Percentiles rank a stretch among this genome's conserved stretches.
These are phyloP conservation scores for Paraphoma sp. DNA, from an alignment of 2,329 filamentous ascomycete genomes.

Conservation along the genomic window DNA sequence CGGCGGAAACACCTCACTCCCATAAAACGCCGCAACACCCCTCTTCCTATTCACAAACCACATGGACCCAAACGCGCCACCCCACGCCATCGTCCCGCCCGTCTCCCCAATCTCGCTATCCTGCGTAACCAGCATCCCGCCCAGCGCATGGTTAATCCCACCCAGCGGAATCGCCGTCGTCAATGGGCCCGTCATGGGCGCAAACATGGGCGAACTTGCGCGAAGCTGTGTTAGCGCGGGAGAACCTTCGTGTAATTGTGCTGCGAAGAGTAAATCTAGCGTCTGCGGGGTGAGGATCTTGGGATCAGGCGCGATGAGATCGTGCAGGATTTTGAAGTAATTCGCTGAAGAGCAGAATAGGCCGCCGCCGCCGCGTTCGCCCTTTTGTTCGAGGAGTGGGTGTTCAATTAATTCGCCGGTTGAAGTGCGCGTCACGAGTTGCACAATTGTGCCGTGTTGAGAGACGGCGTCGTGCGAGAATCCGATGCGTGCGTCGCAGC, in stretches of 20 bases:
- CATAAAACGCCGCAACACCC: constrained; percentile 21
- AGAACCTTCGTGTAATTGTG: not conserved
- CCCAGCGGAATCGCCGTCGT: not conserved
- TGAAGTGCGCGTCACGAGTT: not conserved
- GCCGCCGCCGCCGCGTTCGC: constrained; percentile 15
- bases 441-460: not conserved
- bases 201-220: constrained; percentile 2
- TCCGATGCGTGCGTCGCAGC: constrained; percentile 4
- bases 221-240: constrained; percentile 1
- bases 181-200: constrained; percentile 15
- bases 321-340: constrained; percentile 7
- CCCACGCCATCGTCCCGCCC: constrained; percentile 22
- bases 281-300: not conserved
- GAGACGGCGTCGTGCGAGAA: constrained; percentile 1
- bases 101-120: constrained; percentile 13
- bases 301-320: constrained; percentile 1
- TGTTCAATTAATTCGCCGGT: not conserved
- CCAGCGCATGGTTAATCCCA: constrained; percentile 18
- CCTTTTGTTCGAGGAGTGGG: constrained; percentile 2
- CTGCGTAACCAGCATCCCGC: constrained; percentile 16
- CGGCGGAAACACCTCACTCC: constrained; percentile 17
- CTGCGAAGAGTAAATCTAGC: not conserved
- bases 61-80: constrained; percentile 18
- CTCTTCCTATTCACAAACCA: constrained; percentile 22
- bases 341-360: constrained; percentile 4